A percentile compares a stretch with the other conserved stretches of the same genome.
Evolutionary conservation across 23 red algal genomes (phyloP).

Genomic region (Gracilariopsis chorda): DNA sequence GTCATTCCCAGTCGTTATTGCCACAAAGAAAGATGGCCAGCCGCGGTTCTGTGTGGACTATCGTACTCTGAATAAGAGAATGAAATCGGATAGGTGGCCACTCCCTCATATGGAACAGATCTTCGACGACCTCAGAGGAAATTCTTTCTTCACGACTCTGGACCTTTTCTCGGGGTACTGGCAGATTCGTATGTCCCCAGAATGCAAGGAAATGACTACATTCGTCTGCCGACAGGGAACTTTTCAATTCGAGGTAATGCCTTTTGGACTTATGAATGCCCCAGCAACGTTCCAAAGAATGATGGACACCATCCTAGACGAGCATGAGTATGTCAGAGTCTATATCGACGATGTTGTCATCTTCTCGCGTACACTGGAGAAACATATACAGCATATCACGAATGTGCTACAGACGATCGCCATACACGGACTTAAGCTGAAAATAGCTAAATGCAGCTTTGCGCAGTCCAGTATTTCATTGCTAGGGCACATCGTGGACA

Average conservation of each 20-base stretch:
- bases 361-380: background rate
- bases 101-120: background rate
- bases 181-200: background rate
- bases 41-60: background rate
- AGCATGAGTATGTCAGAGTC: background rate
- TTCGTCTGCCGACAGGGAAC: background rate
- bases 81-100: background rate
- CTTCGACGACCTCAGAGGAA: background rate
- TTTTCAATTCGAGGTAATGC: background rate
- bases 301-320: background rate
- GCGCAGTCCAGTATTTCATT: too few species aligned
- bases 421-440: too few species aligned
- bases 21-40: conserved; percentile 43
- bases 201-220: background rate
- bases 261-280: background rate
- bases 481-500: too few species aligned
- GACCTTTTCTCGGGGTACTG: background rate
- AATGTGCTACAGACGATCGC: too few species aligned
- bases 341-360: background rate
- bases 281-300: background rate
- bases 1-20: conserved; percentile 39
- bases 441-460: too few species aligned
- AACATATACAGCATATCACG: background rate
- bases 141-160: background rate
- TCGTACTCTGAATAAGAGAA: background rate